A percentile compares a stretch with the other conserved stretches of the same genome.
phyloP scores from a whole-genome alignment of 257 asterid species.

The Solanum megistacrolobum region DNA sequence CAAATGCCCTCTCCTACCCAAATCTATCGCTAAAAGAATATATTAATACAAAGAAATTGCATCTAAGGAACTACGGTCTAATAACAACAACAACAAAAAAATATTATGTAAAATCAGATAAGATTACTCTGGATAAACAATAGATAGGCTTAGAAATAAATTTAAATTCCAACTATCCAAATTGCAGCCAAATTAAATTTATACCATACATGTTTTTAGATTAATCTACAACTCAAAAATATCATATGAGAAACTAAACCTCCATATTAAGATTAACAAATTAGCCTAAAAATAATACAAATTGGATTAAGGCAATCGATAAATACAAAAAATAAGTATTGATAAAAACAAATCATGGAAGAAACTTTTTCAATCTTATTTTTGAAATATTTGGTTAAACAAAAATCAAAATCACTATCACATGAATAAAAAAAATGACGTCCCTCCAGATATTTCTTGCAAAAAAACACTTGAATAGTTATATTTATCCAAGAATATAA shows the following conservation, averaged over 20 bases:
- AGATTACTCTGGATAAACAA: background rate
- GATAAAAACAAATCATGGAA: background rate
- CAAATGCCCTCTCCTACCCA: too few species aligned
- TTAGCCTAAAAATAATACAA: too few species aligned
- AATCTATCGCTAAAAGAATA: background rate
- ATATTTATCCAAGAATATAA: too few species aligned
- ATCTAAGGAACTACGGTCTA: background rate
- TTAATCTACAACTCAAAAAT: background rate
- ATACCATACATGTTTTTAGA: background rate
- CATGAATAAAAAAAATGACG: too few species aligned
- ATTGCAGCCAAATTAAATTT: background rate
- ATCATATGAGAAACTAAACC: too few species aligned
- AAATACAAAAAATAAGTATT: too few species aligned
- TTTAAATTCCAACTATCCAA: background rate
- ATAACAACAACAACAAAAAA: too few species aligned
- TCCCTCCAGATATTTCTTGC: too few species aligned
- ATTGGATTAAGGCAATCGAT: too few species aligned
- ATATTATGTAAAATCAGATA: background rate
- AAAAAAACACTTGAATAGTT: too few species aligned
- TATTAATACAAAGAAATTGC: background rate
- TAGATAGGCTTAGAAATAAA: background rate
- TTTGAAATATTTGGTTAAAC: background rate
- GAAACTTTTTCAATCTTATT: background rate
- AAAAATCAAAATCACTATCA: background rate
- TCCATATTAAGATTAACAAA: too few species aligned